Evolutionary conservation across 805 yeast genomes (phyloP), one percentile per base, ranked within the genome.

Genomic region (Kazachstania africana): DNA sequence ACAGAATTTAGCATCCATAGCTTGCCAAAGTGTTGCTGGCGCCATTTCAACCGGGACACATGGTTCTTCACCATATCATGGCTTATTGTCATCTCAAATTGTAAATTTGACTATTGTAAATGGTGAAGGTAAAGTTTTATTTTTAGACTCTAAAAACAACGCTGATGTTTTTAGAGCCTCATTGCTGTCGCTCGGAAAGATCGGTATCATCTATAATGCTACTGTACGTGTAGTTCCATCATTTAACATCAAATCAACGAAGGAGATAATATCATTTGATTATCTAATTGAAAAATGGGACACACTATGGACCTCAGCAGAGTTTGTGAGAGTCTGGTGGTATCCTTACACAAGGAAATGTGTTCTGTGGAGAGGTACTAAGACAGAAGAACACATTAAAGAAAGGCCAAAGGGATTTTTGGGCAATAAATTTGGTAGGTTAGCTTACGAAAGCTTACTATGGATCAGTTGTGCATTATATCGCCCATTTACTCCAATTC

Each of bases 321-420:
- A 88, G 59, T 88, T 75, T 49, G 78, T 85, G 28, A 72, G 97
- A 41, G 72, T 85, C 30, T 88, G 97, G 96, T 91, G 97, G 97
- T 91, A 80, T 57, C 97, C 98, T 1, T 91, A 88, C 55, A 67
- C 91, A 12, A 71, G 73, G 31, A 78, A 78, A 48, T 82, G 94
- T 62, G 75, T 85, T 20, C 62, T 85, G 29, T 88, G 97, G 96
- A 72, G 93, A 50, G 97, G 94, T 24, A 60, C 71, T 16, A 83
- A 83, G 50, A 72, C 94, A 1, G 60, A 61, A 16, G 81, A 78
- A 23, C 68, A 77, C 1, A 57, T 72, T 28, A 68, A 80, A 4
- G 63, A 59, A 3, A 83, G 91, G 19, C 65, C 82, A 47, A 64
- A 65, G 14, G 75, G 87, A 17, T 85, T 94, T 83, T 84, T 83